Evolutionary conservation across 1,284 basidiomycete genomes (phyloP), one percentile per base, ranked within the genome.

Genomic region (Ceratobasidium sp.): DNA sequence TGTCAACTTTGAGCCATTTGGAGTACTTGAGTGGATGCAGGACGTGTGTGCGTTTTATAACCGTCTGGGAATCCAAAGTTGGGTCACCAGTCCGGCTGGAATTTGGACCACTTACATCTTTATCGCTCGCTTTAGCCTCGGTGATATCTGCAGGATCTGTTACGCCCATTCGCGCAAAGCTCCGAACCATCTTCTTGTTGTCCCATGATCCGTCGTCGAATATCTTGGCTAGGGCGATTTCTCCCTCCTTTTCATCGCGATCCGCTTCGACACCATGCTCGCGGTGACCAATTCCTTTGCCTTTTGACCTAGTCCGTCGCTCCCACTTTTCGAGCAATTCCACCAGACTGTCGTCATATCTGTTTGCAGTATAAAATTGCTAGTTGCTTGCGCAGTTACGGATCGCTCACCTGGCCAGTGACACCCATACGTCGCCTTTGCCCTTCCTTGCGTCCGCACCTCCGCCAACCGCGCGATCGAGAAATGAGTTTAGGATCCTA

Each of bases 151-250:
- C 81, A 7, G 82, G 81, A 4, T 85, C 83, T 1, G 82, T 79
- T 2, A 83, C 80, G 1, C 88, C 89, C 82, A 95, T 84, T 78
- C 88, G 86, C 2, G 91, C 91, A 83, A 94, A 95, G 76, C 88
- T 89, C 75, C 87, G 84, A 59, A 95, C 90, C 93, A 95, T 95
- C 86, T 94, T 95, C 68, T 82, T 83, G 64, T 84, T 86, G 81
- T 95, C 94, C 90, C 92, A 94, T 78, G 81, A 85, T 15, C 87
- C 90, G 64, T 85, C 86, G 77, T 80, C 81, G 80, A 90, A 93
- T 59, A 88, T 80, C 76, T 86, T 84, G 52, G 79, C 81, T 71
- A 88, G 80, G 69, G 73, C 82, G 77, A 64, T 79, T 76, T 46
- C 78, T 62, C 25, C 77, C 69, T 81, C 83, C 71, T 85, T 85